Base-by-base conservation (phyloP, 352 stramenopile genomes). In the Globisporangium ultimum region DNA sequence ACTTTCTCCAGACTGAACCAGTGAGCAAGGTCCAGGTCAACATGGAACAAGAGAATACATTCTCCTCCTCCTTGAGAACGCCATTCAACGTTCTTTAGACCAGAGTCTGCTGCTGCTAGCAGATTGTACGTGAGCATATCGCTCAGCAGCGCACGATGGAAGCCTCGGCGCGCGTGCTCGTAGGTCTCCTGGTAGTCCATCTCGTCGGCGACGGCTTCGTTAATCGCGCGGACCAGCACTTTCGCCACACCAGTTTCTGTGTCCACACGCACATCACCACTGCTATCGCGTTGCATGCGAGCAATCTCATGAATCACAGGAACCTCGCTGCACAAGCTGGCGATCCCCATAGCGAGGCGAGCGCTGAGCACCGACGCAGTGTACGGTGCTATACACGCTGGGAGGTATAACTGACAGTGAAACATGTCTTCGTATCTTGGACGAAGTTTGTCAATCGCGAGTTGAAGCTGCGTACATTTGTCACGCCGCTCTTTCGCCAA, bases 11-110 rank as follows among this genome's bases (percentile, higher is more conserved):
- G 64, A 18, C 67, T 74, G 53, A 86, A 91, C 76, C 82, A 91
- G 28, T 85, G 63, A n/a, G 79, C 65, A 20, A 91, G 45, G 58
- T 91, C 82, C 61, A 91, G 61, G 41, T 91, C 82, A 1, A 84
- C 65, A 11, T 88, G 77, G n/a, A 91, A 34, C 51, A 89, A 46
- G 11, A 89, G 7, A 18, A 84, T 66, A 0, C 65, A 46, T 45
- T 10, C 40, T 10, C 7, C 28, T 36, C 7, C 28, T 36, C 5
- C 28, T 45, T n/a, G 13, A 45, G 12, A n/a, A n/a, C 12, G 40
- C 40, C 2, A 45, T 8, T 45, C 40, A 15, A 17, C 38, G 38
- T 5, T 28, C 24, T 17, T 17, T 43, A 36, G 61, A 63, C 28
- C 40, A 12, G 28, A 18, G 2, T 40, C 17, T 17, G 55, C 61